Percentiles rank a stretch among this genome's conserved stretches.
phyloP scores from a whole-genome alignment of 176 grass and related monocot genomes.

The Calamus simplicifolius region DNA sequence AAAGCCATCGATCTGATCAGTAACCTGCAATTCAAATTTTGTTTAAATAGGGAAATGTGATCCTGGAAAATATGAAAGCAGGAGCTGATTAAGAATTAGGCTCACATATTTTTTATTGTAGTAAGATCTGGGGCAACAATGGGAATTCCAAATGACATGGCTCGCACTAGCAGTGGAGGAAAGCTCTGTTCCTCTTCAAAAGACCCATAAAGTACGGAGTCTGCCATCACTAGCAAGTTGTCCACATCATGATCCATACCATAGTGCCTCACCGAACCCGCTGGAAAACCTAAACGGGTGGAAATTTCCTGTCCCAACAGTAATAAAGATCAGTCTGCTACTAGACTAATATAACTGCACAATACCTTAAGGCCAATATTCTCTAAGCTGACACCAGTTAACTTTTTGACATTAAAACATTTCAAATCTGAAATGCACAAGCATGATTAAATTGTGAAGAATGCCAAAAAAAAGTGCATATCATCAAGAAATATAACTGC shows the following conservation, averaged over 20 bases:
- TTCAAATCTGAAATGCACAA: no score
- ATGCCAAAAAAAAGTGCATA: no score
- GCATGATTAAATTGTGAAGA: no score
- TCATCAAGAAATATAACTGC: no score
- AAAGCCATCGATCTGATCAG: constrained; percentile 59
- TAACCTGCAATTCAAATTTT: constrained; percentile 41
- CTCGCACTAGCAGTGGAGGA: constrained; percentile 63
- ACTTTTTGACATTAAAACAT: no score
- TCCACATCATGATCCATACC: constrained; percentile 61
- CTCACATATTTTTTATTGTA: constrained; percentile 85
- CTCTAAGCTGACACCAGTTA: no score
- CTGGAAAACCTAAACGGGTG: constrained; percentile 61
- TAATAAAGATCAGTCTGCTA: not conserved
- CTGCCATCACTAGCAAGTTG: constrained; percentile 47
- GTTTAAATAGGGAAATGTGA: not conserved
- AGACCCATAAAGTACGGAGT: constrained; percentile 78
- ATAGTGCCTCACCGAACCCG: constrained; percentile 58
- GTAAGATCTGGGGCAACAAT: constrained; percentile 79
- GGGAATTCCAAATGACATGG: constrained; percentile 87
- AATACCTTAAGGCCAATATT: no score
- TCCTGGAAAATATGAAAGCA: not conserved
- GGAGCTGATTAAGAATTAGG: constrained; percentile 16
- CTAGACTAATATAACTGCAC: no score
- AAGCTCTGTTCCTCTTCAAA: constrained; percentile 75
- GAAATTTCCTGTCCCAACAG: constrained; percentile 62